phyloP scores from a whole-genome alignment of 495 filamentous ascomycete species.

The Lindgomyces ingoldianus region DNA sequence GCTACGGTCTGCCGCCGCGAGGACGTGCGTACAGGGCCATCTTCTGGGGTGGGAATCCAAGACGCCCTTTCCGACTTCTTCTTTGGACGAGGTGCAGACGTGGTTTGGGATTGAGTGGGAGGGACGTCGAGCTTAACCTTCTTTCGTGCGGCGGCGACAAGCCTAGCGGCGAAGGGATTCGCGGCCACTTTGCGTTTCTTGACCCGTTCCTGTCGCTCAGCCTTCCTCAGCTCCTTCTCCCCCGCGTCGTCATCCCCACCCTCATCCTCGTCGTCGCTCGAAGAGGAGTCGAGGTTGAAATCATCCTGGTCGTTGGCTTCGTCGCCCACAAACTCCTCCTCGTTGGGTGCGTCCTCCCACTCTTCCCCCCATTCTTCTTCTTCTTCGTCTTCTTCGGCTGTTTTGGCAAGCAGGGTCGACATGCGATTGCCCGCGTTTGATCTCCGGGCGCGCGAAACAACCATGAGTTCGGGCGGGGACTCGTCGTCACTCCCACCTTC shows the following conservation, averaged over 20 bases:
- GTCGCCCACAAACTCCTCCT: slow-evolving; percentile 78
- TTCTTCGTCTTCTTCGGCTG: slow-evolving; percentile 65
- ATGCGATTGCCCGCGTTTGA: slow-evolving; percentile 85
- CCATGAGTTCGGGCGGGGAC: slow-evolving; percentile 68
- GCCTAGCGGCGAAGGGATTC: slow-evolving; percentile 51
- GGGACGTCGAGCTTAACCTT: slow-evolving; percentile 62
- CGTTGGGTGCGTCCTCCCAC: slow-evolving; percentile 64
- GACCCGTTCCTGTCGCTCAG: slow-evolving; percentile 49
- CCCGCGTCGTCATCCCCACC: slow-evolving; percentile 59
- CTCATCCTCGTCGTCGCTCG: slow-evolving; percentile 74
- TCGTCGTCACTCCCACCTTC: slow-evolving; percentile 42
- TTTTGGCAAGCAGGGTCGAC: slow-evolving; percentile 66
- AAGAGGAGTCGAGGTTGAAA: slow-evolving; percentile 74
- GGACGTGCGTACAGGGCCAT: slow-evolving; percentile 79
- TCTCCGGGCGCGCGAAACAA: slow-evolving; percentile 74
- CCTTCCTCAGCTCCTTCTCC: slow-evolving; percentile 55
- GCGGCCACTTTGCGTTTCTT: slow-evolving; percentile 68
- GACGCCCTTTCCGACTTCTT: slow-evolving; percentile 92
- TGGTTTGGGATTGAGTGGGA: slow-evolving; percentile 54
- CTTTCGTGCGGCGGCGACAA: slow-evolving; percentile 57
- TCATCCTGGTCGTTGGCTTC: slow-evolving; percentile 71
- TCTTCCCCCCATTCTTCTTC: slow-evolving; percentile 71
- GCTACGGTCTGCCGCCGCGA: slow-evolving; percentile 78
- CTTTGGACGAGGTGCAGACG: slow-evolving; percentile 64
- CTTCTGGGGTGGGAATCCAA: slow-evolving; percentile 79